A percentile compares a stretch with the other conserved stretches of the same genome.
Evolutionary conservation across 2,329 filamentous ascomycete species (phyloP).

Genomic region (Penicillium vulpinum): DNA sequence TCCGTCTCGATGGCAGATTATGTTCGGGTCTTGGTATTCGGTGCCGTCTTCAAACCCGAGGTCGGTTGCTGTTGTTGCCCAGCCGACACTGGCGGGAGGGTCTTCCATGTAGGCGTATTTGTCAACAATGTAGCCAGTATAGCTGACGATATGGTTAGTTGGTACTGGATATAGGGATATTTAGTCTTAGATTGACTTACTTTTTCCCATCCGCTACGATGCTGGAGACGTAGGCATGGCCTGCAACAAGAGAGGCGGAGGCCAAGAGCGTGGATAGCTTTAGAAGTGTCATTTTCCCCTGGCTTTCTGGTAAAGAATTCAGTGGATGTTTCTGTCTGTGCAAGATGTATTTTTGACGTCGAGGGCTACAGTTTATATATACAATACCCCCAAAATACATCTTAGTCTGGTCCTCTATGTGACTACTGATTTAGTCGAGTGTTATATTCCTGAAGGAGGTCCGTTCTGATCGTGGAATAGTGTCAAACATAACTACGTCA

Average conservation of each 20-base stretch:
- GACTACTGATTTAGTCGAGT: neutral
- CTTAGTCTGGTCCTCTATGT: neutral
- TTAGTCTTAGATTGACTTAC: constrained; percentile 16
- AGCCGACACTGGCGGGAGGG: constrained; percentile 51
- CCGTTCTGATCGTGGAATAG: constrained; percentile 18
- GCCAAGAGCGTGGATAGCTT: constrained; percentile 30
- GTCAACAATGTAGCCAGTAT: constrained; percentile 41
- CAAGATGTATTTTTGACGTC: neutral
- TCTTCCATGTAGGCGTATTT: constrained; percentile 35
- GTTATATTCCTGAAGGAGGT: neutral
- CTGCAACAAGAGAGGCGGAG: constrained; percentile 33
- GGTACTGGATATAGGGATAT: neutral
- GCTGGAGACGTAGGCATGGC: constrained; percentile 38
- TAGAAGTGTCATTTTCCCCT: constrained; percentile 26
- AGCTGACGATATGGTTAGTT: constrained; percentile 36
- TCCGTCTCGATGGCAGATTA: constrained; percentile 63
- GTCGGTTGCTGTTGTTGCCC: constrained; percentile 54
- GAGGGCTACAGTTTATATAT: neutral
- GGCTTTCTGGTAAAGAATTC: neutral
- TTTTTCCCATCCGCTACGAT: constrained; percentile 31
- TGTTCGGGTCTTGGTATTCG: constrained; percentile 52
- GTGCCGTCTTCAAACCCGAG: constrained; percentile 55
- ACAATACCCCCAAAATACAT: neutral
- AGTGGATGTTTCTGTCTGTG: neutral
- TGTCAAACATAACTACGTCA: constrained; percentile 9